Evolutionary conservation across 805 yeast genomes (phyloP), one percentile per base, ranked within the genome.

Genomic region (Grigorovia jiainica): DNA sequence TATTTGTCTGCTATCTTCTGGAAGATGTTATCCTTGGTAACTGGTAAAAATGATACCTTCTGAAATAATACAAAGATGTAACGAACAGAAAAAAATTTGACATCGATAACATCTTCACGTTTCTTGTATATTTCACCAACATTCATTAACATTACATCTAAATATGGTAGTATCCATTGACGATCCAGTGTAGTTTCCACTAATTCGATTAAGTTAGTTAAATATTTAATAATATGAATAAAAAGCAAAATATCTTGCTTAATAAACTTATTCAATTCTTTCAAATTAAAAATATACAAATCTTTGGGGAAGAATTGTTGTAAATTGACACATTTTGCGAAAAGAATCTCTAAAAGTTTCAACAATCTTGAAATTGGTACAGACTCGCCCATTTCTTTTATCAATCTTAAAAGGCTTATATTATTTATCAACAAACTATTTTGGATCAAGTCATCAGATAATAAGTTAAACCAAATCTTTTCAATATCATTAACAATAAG

Each of bases 401-500:
- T 38, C 9, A 40, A 38, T 34, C 49, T 18, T 29, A 60, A 37
- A 4, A 46, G 31, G 2, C 47, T 44, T 3, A 39, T 18, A 39
- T 58, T 59, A 33, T 57, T 50, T 3, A 42, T 39, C 15, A 58
- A 31, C 1, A 59, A 43, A 10, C 50, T 47, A 10, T 53, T 49
- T 32, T 58, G 42, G 10, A 58, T 45, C 20, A 49, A 35, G 16
- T 46, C 52, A 47, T 59, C 59, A 3, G 49, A 32, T 10, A 44
- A 30, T 34, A 59, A 37, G 8, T 23, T 30, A 25, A 40, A 23
- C 11, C 58, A 48, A 4, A 50, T 38, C 4, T 31, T 45, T 32
- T 60, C 65, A 19, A 60, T 57, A 20, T 42, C 50, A 38, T 49
- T 57, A 3, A 57, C 40, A 3, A 57, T 37, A 5, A 47, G 40